Evolutionary conservation across 2,329 filamentous ascomycete genomes (phyloP), one percentile per base, ranked within the genome.

Genomic region (Colletotrichum spinosum): DNA sequence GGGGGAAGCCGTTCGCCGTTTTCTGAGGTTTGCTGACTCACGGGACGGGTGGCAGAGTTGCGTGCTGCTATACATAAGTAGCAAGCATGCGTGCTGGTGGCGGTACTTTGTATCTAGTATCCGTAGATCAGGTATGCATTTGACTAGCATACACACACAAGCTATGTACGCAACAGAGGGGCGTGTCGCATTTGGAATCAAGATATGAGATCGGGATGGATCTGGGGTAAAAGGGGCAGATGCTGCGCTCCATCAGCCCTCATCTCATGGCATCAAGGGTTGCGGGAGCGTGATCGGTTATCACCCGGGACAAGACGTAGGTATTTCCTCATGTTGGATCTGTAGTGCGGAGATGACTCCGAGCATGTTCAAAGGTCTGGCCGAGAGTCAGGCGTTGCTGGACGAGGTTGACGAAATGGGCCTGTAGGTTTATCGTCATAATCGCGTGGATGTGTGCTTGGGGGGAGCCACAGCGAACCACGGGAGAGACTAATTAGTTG

Each of bases 111-210:
- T 51, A 41, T 15, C 12, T 15, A 39, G 34, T 33, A 25, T 38
- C 13, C 12, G 45, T 33, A 42, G 8, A 38, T 17, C 9, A 15
- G 17, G 35, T 10, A 44, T n/a, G 38, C n/a, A 25, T 11, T 41
- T 25, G 52, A 39, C 57, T 49, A 12, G 45, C 45, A 56, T 56
- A 52, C 52, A 52, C 41, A 61, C 46, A 52, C 62, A 62, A 25
- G 35, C 41, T 39, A 33, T 38, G 39, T 25, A 25, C 25, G 25
- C 25, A 25, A 41, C 11, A 37, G 37, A 45, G 25, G 35, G n/a
- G 48, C 35, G 52, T 46, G 62, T 49, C n/a, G 45, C 45, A 56
- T 56, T 56, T 56, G 58, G 48, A 61, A 52, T 62, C 62, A 62
- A 25, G 35, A 52, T 39, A 33, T 38, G 39, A 44, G 46, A 56